These are phyloP conservation scores for Zanthoxylum bungeanum DNA, from an alignment of 345 rosid species.

Conservation along the genomic window DNA sequence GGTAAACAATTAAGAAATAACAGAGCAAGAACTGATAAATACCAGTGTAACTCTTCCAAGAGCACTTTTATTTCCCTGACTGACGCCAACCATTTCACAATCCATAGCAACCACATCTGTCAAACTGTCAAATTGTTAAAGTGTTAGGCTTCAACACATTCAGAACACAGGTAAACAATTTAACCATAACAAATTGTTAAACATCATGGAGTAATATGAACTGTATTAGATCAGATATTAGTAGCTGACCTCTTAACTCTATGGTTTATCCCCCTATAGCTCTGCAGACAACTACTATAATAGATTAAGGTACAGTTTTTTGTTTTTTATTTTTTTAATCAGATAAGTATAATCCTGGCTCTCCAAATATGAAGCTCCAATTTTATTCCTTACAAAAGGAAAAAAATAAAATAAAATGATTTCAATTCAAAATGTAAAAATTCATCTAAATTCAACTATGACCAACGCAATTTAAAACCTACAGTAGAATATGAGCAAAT, in stretches of 20 bases:
- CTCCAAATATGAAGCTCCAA: not conserved
- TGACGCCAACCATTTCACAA: slow-evolving; percentile 97
- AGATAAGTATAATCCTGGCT: not conserved
- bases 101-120: slow-evolving; percentile 90
- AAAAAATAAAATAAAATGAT: no score
- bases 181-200: not conserved
- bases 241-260: not conserved
- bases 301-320: no score
- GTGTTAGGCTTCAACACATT: slow-evolving; percentile 6
- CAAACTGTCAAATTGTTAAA: slow-evolving; percentile 48
- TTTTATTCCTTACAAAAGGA: not conserved
- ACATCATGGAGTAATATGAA: not conserved
- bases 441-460: not conserved
- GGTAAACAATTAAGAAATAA: not conserved
- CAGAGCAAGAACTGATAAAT: slow-evolving; percentile 14
- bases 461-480: not conserved
- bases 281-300: not conserved
- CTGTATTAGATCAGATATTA: not conserved
- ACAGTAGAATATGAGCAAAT: not conserved
- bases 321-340: no score
- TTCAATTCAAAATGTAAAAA: not conserved
- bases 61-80: slow-evolving; percentile 87
- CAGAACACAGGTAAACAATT: not conserved
- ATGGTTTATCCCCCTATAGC: not conserved
- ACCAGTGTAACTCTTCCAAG: slow-evolving; percentile 95